Base-by-base conservation (phyloP, 2,329 filamentous ascomycete genomes). In the Fusarium sp. region DNA sequence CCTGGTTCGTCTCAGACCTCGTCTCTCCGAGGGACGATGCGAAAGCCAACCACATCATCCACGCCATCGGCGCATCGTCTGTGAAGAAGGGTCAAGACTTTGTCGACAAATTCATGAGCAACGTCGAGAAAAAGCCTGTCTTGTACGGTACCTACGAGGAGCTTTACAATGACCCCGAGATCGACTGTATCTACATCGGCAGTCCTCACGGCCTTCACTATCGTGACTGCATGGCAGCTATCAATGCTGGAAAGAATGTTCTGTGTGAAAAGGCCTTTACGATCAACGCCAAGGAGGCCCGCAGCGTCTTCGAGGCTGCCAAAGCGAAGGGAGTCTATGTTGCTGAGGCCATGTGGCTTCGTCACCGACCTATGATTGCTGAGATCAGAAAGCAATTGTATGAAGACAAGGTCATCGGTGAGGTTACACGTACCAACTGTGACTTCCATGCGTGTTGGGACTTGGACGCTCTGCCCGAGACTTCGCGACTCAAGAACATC, bases 371-470 rank as follows among this genome's bases (percentile, higher is more conserved):
- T 3, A 59, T 80, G 30, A 72, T 76, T 20, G 72, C 34, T 9
- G 49, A 70, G 41, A 56, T 70, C 22, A 51, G 63, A 13, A 47
- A 67, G 32, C 49, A 52, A 14, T 27, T 67, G 60, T 83, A 88
- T 49, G 70, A 79, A 56, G 34, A 52, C 78, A 80, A 4, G 85
- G 85, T 29, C 81, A 85, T 88, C 64, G 62, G 51, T 5, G 34
- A 41, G 7, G 51, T 61, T 1, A 57, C 51, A 3, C 57, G 62
- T 7, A 52, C 52, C 1, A 44, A n/a, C 16, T 42, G 52, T 12
- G n/a, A 44, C 11, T 55, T 52, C 13, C 49, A 52, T 2, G 49
- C 49, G 14, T 7, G 27, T 6, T 52, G 22, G 22, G 49, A 52
- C 9, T 8, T 52, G 3, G 51, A 44, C 25, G 4, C 25, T 22